Percentiles rank a stretch among this genome's conserved stretches.
phyloP scores from a whole-genome alignment of 2,329 filamentous ascomycete species.

The Botrytis deweyae region DNA sequence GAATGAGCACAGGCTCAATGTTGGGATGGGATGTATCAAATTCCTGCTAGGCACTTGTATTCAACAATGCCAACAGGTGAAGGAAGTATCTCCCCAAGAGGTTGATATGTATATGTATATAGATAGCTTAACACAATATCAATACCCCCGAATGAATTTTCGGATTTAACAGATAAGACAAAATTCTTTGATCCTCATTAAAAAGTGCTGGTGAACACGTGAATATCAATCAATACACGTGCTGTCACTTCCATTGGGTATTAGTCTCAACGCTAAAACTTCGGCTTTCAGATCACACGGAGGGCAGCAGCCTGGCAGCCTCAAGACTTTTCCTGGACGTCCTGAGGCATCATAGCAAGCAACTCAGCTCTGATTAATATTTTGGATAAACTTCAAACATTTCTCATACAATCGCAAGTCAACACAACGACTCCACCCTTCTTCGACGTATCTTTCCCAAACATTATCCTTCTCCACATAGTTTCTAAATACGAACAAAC shows the following conservation, averaged over 20 bases:
- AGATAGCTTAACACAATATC: conserved; percentile 7
- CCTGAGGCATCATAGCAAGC: neutral
- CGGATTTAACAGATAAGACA: neutral
- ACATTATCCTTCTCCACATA: neutral
- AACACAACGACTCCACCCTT: neutral
- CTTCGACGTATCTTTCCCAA: neutral
- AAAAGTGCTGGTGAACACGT: neutral
- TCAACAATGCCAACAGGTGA: neutral
- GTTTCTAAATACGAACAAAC: neutral
- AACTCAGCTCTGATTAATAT: neutral
- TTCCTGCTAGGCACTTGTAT: neutral
- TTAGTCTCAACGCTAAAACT: neutral
- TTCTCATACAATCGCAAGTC: neutral
- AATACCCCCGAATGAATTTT: conserved; percentile 6
- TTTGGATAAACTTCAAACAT: conserved; percentile 7
- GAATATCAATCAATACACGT: neutral
- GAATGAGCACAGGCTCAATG: neutral
- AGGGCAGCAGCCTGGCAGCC: neutral
- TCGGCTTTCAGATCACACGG: neutral
- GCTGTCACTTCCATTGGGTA: neutral
- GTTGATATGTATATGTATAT: conserved; percentile 6
- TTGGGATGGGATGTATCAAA: neutral
- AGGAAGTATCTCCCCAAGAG: neutral
- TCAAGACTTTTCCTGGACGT: neutral
- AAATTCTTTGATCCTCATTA: neutral